Evolutionary conservation across 2,329 filamentous ascomycete species (phyloP).

Genomic region (Cordyceps fumosorosea): DNA sequence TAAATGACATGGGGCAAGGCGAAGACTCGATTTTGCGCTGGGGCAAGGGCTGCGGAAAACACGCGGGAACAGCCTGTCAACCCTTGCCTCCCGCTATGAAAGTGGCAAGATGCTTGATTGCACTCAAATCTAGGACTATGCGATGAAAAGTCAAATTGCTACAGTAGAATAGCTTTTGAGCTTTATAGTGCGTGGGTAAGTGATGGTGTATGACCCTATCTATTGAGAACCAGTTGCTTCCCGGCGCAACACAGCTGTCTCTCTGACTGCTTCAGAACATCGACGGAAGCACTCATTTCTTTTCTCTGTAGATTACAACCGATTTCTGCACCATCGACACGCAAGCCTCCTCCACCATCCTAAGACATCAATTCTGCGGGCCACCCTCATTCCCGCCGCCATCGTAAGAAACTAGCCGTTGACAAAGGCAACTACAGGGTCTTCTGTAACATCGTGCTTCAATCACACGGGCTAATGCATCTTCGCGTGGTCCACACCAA

Average conservation of each 20-base stretch:
- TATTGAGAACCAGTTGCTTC: not conserved
- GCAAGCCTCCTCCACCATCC: slow-evolving; percentile 2
- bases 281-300: not conserved
- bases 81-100: not conserved
- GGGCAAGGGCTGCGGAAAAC: not conserved
- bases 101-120: not conserved
- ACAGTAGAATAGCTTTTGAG: not conserved
- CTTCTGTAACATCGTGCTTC: not conserved
- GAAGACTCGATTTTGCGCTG: slow-evolving; percentile 4
- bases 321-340: not conserved
- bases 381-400: not conserved
- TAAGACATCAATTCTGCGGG: not conserved
- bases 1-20: not conserved
- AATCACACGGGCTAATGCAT: slow-evolving; percentile 6
- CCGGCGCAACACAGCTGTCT: not conserved
- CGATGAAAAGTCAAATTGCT: not conserved
- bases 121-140: not conserved
- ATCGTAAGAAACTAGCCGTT: not conserved
- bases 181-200: not conserved
- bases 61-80: not conserved
- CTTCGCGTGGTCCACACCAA: not conserved
- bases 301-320: not conserved
- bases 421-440: not conserved
- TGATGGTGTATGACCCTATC: not conserved
- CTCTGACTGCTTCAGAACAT: not conserved